phyloP scores from a whole-genome alignment of 768 basidiomycete genomes.

The Leucosporidium scottii region DNA sequence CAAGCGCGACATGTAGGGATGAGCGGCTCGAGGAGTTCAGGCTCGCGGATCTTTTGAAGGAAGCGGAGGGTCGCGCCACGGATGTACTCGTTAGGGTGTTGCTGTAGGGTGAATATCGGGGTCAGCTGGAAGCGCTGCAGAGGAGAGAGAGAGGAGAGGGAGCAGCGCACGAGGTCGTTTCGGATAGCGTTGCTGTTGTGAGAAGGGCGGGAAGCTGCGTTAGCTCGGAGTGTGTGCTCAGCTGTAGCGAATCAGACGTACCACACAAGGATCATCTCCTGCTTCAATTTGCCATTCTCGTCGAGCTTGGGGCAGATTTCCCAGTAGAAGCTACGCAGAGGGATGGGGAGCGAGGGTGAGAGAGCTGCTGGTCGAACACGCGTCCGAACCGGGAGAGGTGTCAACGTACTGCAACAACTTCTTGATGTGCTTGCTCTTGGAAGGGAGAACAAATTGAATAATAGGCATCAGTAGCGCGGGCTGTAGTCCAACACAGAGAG shows the following conservation, averaged over 20 bases:
- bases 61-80: slow-evolving; percentile 95
- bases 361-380: neutral
- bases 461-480: slow-evolving; percentile 77
- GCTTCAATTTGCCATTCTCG: slow-evolving; percentile 92
- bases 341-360: neutral
- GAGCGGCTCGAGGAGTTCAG: slow-evolving; percentile 89
- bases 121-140: neutral
- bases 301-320: slow-evolving; percentile 98
- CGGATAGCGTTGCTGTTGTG: slow-evolving; percentile 79
- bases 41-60: slow-evolving; percentile 88
- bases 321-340: slow-evolving; percentile 74
- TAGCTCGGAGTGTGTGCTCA: no score
- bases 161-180: slow-evolving; percentile 77
- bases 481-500: neutral
- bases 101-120: slow-evolving; percentile 47
- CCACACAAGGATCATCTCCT: slow-evolving; percentile 99
- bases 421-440: slow-evolving; percentile 91
- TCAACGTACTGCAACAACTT: slow-evolving; percentile 58
- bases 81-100: slow-evolving; percentile 99
- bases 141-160: neutral
- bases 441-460: slow-evolving; percentile 96
- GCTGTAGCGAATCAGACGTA: slow-evolving; percentile 55
- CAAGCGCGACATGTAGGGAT: slow-evolving; percentile 88
- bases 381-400: slow-evolving; percentile 28
- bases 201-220: neutral